Base-by-base conservation (phyloP, 495 filamentous ascomycete genomes). In the Hypoxylon cercidicola region DNA sequence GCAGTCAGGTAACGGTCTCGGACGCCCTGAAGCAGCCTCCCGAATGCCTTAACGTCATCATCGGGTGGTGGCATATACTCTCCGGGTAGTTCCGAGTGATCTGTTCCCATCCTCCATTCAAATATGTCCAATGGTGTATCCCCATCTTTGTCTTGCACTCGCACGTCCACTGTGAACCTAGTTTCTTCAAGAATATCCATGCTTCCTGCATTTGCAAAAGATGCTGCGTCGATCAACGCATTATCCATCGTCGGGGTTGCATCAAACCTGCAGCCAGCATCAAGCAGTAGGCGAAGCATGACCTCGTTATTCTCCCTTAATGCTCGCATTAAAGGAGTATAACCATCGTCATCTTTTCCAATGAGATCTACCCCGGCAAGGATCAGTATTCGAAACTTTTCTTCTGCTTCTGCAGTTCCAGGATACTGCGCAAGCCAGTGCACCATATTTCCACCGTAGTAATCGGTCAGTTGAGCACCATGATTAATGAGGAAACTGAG, bases 1-100 rank as follows among this genome's bases (percentile, higher is more conserved):
- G 55, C 8, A 41, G 9, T 50, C 12, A 65, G 49, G 43, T 65
- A 65, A 23, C 62, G 48, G 16, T 65, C 55, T 35, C 62, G 59
- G 4, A 44, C 12, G 7, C 37, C 35, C 5, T 21, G 6, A 9
- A 65, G 55, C 11, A 60, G 30, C 20, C 37, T 30, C 25, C 10
- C 10, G 21, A 65, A 60, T 25, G 55, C 43, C n/a, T 59, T 18
- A 35, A 49, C 28, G n/a, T 60, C 62, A 10, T 51, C 32, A 7
- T 50, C 18, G 1, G 16, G n/a, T 35, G 49, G 48, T 4, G 15
- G 11, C 10, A 48, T 2, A 8, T 0, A 1, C n/a, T n/a, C n/a
- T 9, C 39, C 19, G 2, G 48, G 40, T 35, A 61, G 46, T 30
- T 6, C 28, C 19, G 0, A 18, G 4, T 18, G 5, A 35, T 59